Evolutionary conservation across 1,139 yeast genomes (phyloP).

Genomic region (Saccharomyces pastorianus): DNA sequence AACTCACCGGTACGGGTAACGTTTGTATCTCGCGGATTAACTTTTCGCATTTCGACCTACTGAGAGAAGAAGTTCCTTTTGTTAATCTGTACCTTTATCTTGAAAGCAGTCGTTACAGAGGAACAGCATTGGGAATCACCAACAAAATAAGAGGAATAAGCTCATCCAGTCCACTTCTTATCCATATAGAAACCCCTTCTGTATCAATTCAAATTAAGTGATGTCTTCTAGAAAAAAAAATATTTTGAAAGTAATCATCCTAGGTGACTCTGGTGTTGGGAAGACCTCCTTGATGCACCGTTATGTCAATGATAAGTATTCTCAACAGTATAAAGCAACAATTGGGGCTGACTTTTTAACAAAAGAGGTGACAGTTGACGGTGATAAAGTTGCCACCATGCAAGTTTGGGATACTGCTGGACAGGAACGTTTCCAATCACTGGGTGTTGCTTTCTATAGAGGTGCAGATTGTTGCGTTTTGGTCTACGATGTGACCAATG

Average conservation of each 20-base stretch:
- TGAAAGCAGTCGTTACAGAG: background rate
- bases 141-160: background rate
- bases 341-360: slow-evolving; percentile 96
- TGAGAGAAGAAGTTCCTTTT: background rate
- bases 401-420: slow-evolving; percentile 99
- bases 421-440: slow-evolving; percentile 91
- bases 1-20: background rate
- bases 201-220: background rate
- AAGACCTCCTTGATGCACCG: slow-evolving; percentile 95
- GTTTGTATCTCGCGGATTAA: background rate
- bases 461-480: slow-evolving; percentile 98
- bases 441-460: slow-evolving; percentile 95
- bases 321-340: slow-evolving; percentile 94
- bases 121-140: background rate
- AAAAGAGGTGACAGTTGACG: slow-evolving; percentile 80
- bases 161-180: background rate
- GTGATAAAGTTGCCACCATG: slow-evolving; percentile 59
- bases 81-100: background rate
- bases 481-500: slow-evolving; percentile 89
- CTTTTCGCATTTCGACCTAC: background rate
- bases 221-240: slow-evolving; percentile 85
- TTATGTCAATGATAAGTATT: slow-evolving; percentile 89
- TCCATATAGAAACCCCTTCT: background rate
- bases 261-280: slow-evolving; percentile 97
- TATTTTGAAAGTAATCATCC: slow-evolving; percentile 82